Percentiles rank a stretch among this genome's conserved stretches.
Conservation (phyloP, 2,329 filamentous ascomycete genomes). For the Colletotrichum sp. region DNA sequence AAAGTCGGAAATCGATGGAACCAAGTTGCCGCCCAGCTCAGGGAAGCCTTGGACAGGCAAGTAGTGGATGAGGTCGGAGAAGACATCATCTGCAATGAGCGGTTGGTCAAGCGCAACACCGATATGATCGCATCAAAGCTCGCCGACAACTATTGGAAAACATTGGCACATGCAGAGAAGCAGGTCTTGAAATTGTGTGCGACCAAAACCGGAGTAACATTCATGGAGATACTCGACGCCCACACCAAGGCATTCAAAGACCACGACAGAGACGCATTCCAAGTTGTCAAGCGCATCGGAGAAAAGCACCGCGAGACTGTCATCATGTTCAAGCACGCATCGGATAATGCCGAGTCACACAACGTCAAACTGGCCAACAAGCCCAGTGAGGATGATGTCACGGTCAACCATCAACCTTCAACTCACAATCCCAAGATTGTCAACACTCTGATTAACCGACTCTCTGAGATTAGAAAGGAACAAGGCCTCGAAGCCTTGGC, state of each 20-base stretch:
- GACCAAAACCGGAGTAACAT: background rate
- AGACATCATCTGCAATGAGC: background rate
- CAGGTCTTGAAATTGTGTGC: background rate
- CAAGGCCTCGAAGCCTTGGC: background rate
- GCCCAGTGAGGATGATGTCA: background rate
- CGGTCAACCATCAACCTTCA: background rate
- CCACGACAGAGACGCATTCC: background rate
- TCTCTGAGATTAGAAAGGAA: background rate
- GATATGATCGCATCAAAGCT: background rate
- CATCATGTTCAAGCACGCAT: background rate
- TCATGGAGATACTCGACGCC: background rate
- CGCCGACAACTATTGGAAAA: background rate
- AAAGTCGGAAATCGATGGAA: background rate
- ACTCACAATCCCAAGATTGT: background rate
- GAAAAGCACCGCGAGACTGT: background rate
- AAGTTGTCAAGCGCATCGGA: background rate
- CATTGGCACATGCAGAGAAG: background rate
- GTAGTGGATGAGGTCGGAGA: background rate
- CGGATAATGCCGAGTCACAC: background rate
- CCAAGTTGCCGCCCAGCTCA: background rate
- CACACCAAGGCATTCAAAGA: background rate
- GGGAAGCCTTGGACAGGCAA: background rate
- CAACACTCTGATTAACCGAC: background rate
- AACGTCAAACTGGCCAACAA: background rate
- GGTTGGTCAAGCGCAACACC: background rate